Evolutionary conservation across 768 basidiomycete species (phyloP).

Genomic region (Termitomyces sp.): DNA sequence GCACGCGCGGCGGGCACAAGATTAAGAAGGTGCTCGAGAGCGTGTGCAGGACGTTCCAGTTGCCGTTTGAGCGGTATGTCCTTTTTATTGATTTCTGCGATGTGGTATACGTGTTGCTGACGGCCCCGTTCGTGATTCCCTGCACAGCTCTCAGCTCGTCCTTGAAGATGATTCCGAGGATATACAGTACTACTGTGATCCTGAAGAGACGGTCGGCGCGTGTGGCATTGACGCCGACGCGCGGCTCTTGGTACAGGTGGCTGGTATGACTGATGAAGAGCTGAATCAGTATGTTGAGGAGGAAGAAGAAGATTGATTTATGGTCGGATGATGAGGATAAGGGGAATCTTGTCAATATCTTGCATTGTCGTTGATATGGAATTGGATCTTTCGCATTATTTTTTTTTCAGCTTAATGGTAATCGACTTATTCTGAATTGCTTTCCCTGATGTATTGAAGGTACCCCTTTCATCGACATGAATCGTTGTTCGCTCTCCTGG

Average conservation of each 20-base stretch:
- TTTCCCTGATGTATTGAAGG: background rate
- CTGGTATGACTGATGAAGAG: background rate
- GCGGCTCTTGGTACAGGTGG: constrained; percentile 5
- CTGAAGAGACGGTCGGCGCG: constrained; percentile 9
- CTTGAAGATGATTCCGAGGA: constrained; percentile 3
- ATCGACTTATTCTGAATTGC: background rate
- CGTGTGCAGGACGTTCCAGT: constrained; percentile 32
- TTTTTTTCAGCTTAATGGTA: background rate
- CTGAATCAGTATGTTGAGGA: background rate
- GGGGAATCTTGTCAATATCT: background rate
- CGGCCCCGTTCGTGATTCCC: background rate
- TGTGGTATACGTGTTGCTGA: background rate
- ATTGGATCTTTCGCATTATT: background rate
- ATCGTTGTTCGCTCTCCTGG: background rate
- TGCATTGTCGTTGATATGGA: background rate
- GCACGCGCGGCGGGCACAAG: constrained; percentile 35
- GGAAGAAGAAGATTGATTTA: background rate
- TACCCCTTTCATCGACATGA: background rate
- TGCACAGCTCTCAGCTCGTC: constrained; percentile 8
- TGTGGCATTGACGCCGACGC: constrained; percentile 4
- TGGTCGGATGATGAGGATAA: background rate
- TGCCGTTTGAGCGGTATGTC: constrained; percentile 24
- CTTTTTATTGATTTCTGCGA: background rate
- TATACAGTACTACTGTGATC: constrained; percentile 1
- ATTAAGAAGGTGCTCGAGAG: constrained; percentile 34